Evolutionary conservation across 257 asterid genomes (phyloP).

Genomic region (Leonotis leonurus): DNA sequence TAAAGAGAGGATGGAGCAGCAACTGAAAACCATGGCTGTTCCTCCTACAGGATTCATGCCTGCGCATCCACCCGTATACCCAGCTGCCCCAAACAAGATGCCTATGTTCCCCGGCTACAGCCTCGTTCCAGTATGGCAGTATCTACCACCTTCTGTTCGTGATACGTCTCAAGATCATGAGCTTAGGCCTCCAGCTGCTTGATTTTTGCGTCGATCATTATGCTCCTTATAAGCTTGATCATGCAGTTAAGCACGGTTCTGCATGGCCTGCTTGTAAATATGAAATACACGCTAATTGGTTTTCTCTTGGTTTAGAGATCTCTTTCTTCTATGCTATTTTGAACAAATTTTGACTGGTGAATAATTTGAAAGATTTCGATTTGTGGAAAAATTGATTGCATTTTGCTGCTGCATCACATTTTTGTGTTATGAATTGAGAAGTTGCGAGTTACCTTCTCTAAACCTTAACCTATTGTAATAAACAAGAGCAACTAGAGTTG

Average conservation of each 20-base stretch:
- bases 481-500: no score
- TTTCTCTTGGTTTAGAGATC: not conserved
- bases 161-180: conserved; percentile 76
- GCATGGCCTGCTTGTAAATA: conserved; percentile 27
- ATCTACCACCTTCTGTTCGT: conserved; percentile 52
- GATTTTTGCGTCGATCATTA: conserved; percentile 1
- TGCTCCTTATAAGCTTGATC: conserved; percentile 14
- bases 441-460: no score
- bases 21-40: conserved; percentile 42
- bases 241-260: conserved; percentile 10
- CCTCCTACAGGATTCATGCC: conserved; percentile 61
- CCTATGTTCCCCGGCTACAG: conserved; percentile 65
- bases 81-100: conserved; percentile 51
- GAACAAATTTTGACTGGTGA: conserved; percentile 1
- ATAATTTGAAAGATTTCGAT: conserved; percentile 7
- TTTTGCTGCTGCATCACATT: no score
- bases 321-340: conserved; percentile 5
- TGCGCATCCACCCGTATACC: conserved; percentile 58
- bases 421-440: no score
- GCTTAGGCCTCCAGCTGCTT: conserved; percentile 89
- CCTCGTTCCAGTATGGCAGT: conserved; percentile 81
- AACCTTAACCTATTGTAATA: no score
- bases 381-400: no score
- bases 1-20: conserved; percentile 73
- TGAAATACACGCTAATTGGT: not conserved